Evolutionary conservation across 495 filamentous ascomycete species (phyloP).

Genomic region (Apiosordaria backusii): DNA sequence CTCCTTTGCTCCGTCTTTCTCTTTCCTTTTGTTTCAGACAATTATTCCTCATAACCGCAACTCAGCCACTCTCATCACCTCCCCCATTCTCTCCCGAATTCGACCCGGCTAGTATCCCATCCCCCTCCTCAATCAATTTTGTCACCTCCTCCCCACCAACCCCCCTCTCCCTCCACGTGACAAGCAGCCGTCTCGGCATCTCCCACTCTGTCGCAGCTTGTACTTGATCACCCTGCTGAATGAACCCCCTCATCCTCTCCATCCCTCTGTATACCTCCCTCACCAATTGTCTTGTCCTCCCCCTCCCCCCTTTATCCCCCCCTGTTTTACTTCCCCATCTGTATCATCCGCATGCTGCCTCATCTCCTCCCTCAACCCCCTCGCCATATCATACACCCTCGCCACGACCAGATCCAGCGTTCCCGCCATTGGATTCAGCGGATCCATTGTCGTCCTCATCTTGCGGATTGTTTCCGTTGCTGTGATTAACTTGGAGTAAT

Average conservation of each 20-base stretch:
- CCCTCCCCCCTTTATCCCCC: conserved; percentile 50
- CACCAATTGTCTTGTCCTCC: conserved; percentile 62
- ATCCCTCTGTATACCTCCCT: conserved; percentile 62
- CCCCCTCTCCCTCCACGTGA: conserved; percentile 50
- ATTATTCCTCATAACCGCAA: background rate
- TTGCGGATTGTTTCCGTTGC: conserved; percentile 89
- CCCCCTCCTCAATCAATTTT: conserved; percentile 51
- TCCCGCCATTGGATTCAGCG: conserved; percentile 63
- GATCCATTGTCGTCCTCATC: conserved; percentile 75
- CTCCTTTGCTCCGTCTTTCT: background rate
- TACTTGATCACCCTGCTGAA: conserved; percentile 56
- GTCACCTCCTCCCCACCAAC: conserved; percentile 48
- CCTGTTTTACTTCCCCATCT: background rate
- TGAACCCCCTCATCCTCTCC: conserved; percentile 57
- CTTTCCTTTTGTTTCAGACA: background rate
- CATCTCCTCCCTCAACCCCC: conserved; percentile 54
- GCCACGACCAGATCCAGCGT: conserved; percentile 74
- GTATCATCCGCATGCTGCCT: conserved; percentile 35
- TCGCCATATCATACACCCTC: conserved; percentile 77
- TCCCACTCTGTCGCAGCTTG: conserved; percentile 58
- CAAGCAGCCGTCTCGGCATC: conserved; percentile 51
- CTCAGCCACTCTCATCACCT: background rate
- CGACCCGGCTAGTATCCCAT: conserved; percentile 27
- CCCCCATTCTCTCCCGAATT: too few species aligned
- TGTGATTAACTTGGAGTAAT: conserved; percentile 91